Evolutionary conservation across 1,139 yeast species (phyloP), one percentile per base, ranked within the genome.

Genomic region (Hansenula lynferdii): DNA sequence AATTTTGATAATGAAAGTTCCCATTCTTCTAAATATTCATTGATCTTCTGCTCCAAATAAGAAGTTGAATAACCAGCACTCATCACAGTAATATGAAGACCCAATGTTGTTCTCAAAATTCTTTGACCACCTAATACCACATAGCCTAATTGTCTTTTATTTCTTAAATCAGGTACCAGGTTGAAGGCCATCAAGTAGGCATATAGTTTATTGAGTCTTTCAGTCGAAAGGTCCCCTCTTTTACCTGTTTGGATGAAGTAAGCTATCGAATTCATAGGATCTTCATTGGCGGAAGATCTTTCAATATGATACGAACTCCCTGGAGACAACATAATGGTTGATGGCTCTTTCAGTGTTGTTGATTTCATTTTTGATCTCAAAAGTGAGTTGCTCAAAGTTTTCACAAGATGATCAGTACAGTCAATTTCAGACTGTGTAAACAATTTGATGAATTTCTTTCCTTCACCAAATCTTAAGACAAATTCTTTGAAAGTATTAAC

Each of bases 81-180:
- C 67, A 72, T 67, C 0, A 80, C 57, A 6, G 75, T 67, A 8
- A 82, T 57, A 46, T 72, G 78, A 3, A 77, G 39, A 1, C 90
- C 90, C n/a, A 73, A 53, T 0, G 77, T 69, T 16, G 67, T 63
- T 39, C 79, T 60, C 28, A 75, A 58, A 1, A 71, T 51, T 44
- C 82, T 60, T n/a, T 69, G 42, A 0, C 86, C 86, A 31, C 77
- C 72, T 6, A 69, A 46, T 0, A 79, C 74, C 8, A 69, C 62
- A 52, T 80, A 80, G 0, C 85, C 87, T 35, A 82, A 58, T 48
- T 77, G 82, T 39, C 66, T 69, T 42, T 67, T 69, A 17, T 64
- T 65, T 47, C 87, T 60, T 17, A 81, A 58, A 40, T 72, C 75
- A 4, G 67, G 57, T 1, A 61, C 56, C n/a, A 75, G 61, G 7